Base-by-base conservation (phyloP, 2,329 filamentous ascomycete species). In the Davidsoniella virescens region DNA sequence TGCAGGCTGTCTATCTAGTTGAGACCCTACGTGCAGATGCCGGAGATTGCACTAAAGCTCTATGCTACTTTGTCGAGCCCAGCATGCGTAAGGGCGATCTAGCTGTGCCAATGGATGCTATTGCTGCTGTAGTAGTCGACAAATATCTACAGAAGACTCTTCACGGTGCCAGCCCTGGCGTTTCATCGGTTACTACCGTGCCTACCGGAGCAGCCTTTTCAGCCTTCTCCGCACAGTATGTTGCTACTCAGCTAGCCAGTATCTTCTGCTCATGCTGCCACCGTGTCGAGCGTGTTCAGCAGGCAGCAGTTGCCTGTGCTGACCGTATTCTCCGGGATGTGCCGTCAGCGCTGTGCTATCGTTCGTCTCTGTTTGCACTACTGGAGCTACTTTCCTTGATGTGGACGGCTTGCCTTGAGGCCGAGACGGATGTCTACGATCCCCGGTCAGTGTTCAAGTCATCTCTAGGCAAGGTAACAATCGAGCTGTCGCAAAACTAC, bases 401-500 rank as follows among this genome's bases (percentile, higher is more conserved):
- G 82, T 98, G 90, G 90, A 78, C 79, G 44, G 90, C 87, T 60
- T 98, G 92, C 61, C 70, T 98, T 14, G 90, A 98, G 62, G 84
- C 84, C 10, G 92, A 99, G 63, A 88, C 88, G 0, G 90, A 98
- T 58, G 80, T 93, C 59, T 98, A 96, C 59, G 80, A 87, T 48
- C 93, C 87, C 66, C 80, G 81, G 54, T 84, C 87, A 3, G 80
- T 76, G 2, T 93, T 94, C 61, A 79, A 73, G 3, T 96, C 88
- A 1, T 66, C 73, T 1, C 77, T 84, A 55, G 87, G 84, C 10
- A 78, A 83, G 40, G 84, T 98, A 18, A 80, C 78, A 1, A 76
- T 98, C 18, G 83, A 94, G 59, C 71, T 98, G n/a, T 94, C 92
- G 1, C 92, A 99, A 62, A 86, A 95, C 62, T 94, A 93, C 60